phyloP scores from a whole-genome alignment of 495 filamentous ascomycete species.

The Penicillium canescens region DNA sequence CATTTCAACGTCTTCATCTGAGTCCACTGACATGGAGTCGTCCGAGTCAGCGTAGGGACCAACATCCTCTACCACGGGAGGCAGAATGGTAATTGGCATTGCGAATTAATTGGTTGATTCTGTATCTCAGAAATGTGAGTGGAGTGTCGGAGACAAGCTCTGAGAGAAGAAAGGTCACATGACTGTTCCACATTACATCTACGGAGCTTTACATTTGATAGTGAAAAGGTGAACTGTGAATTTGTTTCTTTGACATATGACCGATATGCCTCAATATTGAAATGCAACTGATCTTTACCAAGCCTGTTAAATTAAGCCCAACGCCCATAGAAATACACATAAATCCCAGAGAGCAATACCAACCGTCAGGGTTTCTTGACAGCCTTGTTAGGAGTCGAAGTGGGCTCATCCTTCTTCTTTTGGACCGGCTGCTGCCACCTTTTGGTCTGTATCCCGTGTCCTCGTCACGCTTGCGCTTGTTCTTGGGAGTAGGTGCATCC shows the following conservation, averaged over 20 bases:
- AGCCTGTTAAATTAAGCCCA: slow-evolving; percentile 5
- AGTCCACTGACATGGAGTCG: slow-evolving; percentile 53
- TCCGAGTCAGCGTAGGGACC: slow-evolving; percentile 32
- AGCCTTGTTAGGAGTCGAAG: slow-evolving; percentile 28
- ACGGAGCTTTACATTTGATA: neutral
- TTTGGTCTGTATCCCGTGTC: slow-evolving; percentile 73
- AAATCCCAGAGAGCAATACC: neutral
- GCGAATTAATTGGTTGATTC: neutral
- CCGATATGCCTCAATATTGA: neutral
- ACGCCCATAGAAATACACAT: slow-evolving; percentile 25
- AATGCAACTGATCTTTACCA: neutral
- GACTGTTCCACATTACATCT: neutral
- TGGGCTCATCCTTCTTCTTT: slow-evolving; percentile 64
- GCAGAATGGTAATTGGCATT: slow-evolving; percentile 83
- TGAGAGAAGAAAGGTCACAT: slow-evolving; percentile 10
- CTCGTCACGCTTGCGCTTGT: slow-evolving; percentile 62
- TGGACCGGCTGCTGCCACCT: slow-evolving; percentile 58
- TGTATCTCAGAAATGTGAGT: neutral
- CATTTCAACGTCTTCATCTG: slow-evolving; percentile 65
- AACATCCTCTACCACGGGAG: slow-evolving; percentile 53
- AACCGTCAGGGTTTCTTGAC: slow-evolving; percentile 32
- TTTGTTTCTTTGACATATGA: neutral
- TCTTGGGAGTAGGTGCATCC: slow-evolving; percentile 43
- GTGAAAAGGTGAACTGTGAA: no score
- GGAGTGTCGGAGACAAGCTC: neutral